Evolutionary conservation across 352 stramenopile species (phyloP), one percentile per base, ranked within the genome.

Genomic region (Albugo laibachii): DNA sequence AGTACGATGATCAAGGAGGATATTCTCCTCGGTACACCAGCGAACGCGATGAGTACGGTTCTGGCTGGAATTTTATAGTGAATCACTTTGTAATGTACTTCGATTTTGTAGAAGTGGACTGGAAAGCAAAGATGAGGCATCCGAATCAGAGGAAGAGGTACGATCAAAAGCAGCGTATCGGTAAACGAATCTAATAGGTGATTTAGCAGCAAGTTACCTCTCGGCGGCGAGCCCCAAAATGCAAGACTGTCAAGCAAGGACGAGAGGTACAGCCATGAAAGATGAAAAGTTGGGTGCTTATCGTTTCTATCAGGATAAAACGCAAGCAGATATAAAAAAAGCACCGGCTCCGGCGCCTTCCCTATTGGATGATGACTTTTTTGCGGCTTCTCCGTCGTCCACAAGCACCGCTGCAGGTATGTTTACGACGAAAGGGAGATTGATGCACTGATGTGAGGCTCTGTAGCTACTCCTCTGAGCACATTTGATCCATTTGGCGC

Each of bases 361-460:
- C 5, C 63, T 89, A 2, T 52, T 89, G 24, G 77, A 86, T 40
- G 67, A 69, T 36, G 73, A 85, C 49, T 86, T 89, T 49, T 89
- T 89, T 38, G 61, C 57, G 24, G 24, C 24, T 31, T 31, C 24
- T 6, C 53, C 64, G 5, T 31, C 67, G 39, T 44, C 63, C 6
- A 57, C n/a, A n/a, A 49, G 66, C 41, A 51, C 67, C 10, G 53
- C 50, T 24, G 55, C 45, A 60, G 63, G 58, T 72, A 54, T 39
- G 50, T 14, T 50, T 20, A 21, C 20, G 16, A 14, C 27, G 31
- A n/a, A 16, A 41, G 8, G 39, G 16, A 31, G 31, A 4, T 54
- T 34, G 18, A 44, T 16, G 50, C 41, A 46, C 40, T 43, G 46
- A 37, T 14, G 14, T 14, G 15, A 48, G 13, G 14, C 13, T 6